Conservation (phyloP, 116 monocot genomes). For the Posidonia oceanica region DNA sequence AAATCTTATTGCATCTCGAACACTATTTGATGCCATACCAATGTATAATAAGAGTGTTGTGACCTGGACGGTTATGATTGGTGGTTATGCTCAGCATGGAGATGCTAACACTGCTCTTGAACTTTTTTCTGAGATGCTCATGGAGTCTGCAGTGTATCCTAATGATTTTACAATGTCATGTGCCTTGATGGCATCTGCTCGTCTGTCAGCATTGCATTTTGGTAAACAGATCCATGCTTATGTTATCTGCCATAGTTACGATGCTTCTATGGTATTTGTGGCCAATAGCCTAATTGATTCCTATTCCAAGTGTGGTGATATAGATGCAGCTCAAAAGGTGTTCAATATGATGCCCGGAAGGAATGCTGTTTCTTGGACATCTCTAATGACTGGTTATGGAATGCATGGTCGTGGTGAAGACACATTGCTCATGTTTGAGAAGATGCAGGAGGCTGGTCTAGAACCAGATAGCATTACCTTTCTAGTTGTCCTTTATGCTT, state of each 20-base stretch:
- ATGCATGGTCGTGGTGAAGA: constrained; percentile 62
- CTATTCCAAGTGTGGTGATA: constrained; percentile 77
- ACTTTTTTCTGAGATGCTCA: constrained; percentile 66
- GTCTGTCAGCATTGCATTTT: constrained; percentile 39
- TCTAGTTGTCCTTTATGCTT: constrained; percentile 81
- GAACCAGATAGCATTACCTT: constrained; percentile 62
- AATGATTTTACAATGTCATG: constrained; percentile 83
- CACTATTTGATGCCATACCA: constrained; percentile 39
- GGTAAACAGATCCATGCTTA: constrained; percentile 70
- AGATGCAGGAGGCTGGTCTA: constrained; percentile 47
- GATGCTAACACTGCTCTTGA: constrained; percentile 60
- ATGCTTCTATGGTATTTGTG: constrained; percentile 30
- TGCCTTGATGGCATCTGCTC: constrained; percentile 64
- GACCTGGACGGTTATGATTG: constrained; percentile 93
- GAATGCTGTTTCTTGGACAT: constrained; percentile 83
- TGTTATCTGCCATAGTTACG: constrained; percentile 32
- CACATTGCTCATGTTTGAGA: constrained; percentile 38
- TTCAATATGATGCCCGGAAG: constrained; percentile 45
- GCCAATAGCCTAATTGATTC: constrained; percentile 77
- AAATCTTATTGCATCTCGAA: constrained; percentile 27
- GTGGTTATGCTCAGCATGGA: constrained; percentile 86
- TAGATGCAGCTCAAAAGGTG: constrained; percentile 40
- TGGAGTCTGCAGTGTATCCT: constrained; percentile 17
- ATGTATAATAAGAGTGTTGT: constrained; percentile 46
- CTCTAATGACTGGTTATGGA: constrained; percentile 76